Base-by-base conservation (phyloP, 2,329 filamentous ascomycete genomes). In the Epicoccum sorghinum region DNA sequence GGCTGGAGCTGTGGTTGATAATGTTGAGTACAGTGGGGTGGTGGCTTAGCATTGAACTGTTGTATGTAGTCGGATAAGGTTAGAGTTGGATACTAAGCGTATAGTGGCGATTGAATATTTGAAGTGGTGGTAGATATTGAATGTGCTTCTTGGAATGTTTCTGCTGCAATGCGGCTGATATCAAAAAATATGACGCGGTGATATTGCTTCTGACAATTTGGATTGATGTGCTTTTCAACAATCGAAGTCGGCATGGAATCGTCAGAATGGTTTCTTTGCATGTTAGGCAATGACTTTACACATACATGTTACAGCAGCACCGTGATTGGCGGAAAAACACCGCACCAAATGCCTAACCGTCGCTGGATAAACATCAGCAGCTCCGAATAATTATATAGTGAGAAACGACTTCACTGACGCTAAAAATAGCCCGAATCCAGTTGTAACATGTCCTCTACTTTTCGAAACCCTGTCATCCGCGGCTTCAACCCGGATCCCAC, bases 401-500 rank as follows among this genome's bases (percentile, higher is more conserved):
- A 9, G 27, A 29, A 29, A 29, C 6, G 9, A 29, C 9, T 6
- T 9, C 27, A 29, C 27, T 9, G 6, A 29, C 27, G 6, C 27
- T 9, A 29, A 29, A 2, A 2, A 6, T 6, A 29, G 27, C 1
- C 27, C 9, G 6, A 6, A 6, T 3, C 9, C 27, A 3, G 27
- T 9, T 18, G 27, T 22, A 27, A 40, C 12, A 54, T 54, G 51
- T 23, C 14, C n/a, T 33, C 45, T 4, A 44, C 44, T 2, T 57
- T 60, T 22, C 27, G 43, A 4, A 82, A 82, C 59, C 80, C 80
- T 0, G 72, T 82, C 3, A 69, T 83, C 3, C 77, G 79, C 0
- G 81, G 81, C 3, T 82, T 78, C 68, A 77, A 82, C 56, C 77
- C 80, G 0, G 80, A 83, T 54, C 81, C 80, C 0, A 79, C 77